phyloP scores from a whole-genome alignment of 129 eudicot species.

The Dittrichia graveolens region DNA sequence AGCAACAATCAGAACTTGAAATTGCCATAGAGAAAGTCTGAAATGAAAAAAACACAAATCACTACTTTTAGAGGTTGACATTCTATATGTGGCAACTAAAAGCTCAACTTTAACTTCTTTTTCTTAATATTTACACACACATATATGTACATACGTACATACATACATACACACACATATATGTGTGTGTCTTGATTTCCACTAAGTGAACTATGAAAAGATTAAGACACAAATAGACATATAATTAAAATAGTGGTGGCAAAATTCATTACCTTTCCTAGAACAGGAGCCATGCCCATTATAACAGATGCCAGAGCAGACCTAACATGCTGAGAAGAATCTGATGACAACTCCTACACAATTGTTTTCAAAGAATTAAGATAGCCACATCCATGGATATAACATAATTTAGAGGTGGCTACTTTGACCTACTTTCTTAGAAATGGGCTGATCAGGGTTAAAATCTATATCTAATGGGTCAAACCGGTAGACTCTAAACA shows the following conservation, averaged over 20 bases:
- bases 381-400: constrained; percentile 17
- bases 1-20: constrained; percentile 11
- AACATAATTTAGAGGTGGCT: constrained; percentile 1
- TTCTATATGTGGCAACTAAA: neutral
- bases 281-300: constrained; percentile 99
- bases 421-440: neutral
- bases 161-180: too few relatives aligned
- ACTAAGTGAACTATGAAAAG: too few relatives aligned
- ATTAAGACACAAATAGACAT: neutral
- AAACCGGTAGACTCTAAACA: neutral
- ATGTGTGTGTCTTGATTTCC: too few relatives aligned
- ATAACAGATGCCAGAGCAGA: constrained; percentile 98
- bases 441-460: neutral
- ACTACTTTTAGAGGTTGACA: neutral
- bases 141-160: too few relatives aligned
- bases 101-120: neutral
- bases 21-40: neutral
- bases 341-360: constrained; percentile 89
- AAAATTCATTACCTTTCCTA: constrained; percentile 75
- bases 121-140: too few relatives aligned
- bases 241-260: neutral
- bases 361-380: constrained; percentile 21
- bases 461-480: neutral
- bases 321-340: constrained; percentile 99
- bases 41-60: neutral